Evolutionary conservation across 1,284 basidiomycete genomes (phyloP).

Genomic region (Austroboletus rostrupii): DNA sequence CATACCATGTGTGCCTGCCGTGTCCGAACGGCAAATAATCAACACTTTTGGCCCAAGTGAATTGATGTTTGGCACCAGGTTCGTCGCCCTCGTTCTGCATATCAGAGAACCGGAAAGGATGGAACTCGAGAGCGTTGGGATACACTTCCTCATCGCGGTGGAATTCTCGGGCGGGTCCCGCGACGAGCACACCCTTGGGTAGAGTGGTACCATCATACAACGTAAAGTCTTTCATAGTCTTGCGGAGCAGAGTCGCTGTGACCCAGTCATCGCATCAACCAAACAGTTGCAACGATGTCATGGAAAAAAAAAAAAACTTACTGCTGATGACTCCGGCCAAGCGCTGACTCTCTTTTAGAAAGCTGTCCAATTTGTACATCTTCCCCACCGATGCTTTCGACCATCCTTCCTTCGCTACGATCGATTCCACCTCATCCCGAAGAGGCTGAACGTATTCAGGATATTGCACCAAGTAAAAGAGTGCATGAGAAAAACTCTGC

Average conservation of each 20-base stretch:
- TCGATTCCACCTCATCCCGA: constrained; percentile 39
- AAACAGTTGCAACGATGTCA: background rate
- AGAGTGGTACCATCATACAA: background rate
- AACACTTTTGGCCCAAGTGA: constrained; percentile 1
- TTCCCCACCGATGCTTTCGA: constrained; percentile 36
- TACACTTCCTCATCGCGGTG: background rate
- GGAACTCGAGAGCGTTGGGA: background rate
- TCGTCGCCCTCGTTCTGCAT: background rate
- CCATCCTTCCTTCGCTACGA: constrained; percentile 36
- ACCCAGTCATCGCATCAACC: background rate
- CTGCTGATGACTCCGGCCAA: constrained; percentile 24
- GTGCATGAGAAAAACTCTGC: constrained; percentile 33
- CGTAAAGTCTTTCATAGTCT: background rate
- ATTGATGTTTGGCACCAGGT: constrained; percentile 1
- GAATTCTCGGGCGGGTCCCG: background rate
- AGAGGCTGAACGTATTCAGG: constrained; percentile 36
- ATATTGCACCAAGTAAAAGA: constrained; percentile 35
- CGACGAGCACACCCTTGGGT: background rate
- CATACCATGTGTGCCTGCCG: constrained; percentile 12
- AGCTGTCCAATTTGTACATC: constrained; percentile 44
- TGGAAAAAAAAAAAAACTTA: constrained; percentile 23
- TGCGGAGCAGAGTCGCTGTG: background rate
- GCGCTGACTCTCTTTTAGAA: constrained; percentile 40
- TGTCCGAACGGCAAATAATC: constrained; percentile 9
- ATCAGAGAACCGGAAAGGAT: background rate